These are phyloP conservation scores for Puccinia horiana DNA, from an alignment of 1,284 basidiomycete genomes.

Conservation along the genomic window DNA sequence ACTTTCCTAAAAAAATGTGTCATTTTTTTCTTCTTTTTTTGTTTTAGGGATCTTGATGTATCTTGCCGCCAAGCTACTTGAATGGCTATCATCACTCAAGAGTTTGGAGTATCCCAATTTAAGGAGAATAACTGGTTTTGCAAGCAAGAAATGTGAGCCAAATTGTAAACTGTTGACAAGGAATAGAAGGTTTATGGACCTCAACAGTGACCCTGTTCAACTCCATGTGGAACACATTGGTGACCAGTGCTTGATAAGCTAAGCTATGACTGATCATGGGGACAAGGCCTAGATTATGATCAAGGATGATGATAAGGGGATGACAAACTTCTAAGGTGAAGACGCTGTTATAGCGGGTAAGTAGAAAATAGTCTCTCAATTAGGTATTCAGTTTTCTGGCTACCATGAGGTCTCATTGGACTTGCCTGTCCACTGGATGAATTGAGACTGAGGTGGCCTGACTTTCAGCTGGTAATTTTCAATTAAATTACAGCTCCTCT, in stretches of 20 bases:
- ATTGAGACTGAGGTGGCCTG: too few species aligned
- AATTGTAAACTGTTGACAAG: neutral
- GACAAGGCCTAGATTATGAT: slow-evolving; percentile 91
- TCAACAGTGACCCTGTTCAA: slow-evolving; percentile 88
- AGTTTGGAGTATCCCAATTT: slow-evolving; percentile 68
- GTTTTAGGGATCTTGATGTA: too few species aligned
- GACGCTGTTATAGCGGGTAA: slow-evolving; percentile 65
- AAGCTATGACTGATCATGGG: slow-evolving; percentile 95
- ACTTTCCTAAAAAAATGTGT: too few species aligned
- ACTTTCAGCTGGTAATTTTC: too few species aligned
- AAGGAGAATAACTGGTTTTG: slow-evolving; percentile 59
- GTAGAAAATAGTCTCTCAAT: slow-evolving; percentile 86
- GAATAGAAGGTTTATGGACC: slow-evolving; percentile 55
- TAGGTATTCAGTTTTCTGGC: slow-evolving; percentile 91
- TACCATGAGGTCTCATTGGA: too few species aligned
- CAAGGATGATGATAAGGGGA: slow-evolving; percentile 84
- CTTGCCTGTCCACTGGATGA: too few species aligned
- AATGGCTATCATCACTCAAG: too few species aligned
- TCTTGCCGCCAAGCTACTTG: too few species aligned
- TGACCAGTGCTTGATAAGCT: slow-evolving; percentile 98
- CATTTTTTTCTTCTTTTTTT: too few species aligned
- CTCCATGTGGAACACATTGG: slow-evolving; percentile 95
- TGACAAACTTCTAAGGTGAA: slow-evolving; percentile 31
- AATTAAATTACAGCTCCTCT: too few species aligned
- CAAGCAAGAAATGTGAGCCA: slow-evolving; percentile 4